These are phyloP conservation scores for Cladosporium austrohemisphaericum DNA, from an alignment of 2,329 filamentous ascomycete species.

Conservation along the genomic window DNA sequence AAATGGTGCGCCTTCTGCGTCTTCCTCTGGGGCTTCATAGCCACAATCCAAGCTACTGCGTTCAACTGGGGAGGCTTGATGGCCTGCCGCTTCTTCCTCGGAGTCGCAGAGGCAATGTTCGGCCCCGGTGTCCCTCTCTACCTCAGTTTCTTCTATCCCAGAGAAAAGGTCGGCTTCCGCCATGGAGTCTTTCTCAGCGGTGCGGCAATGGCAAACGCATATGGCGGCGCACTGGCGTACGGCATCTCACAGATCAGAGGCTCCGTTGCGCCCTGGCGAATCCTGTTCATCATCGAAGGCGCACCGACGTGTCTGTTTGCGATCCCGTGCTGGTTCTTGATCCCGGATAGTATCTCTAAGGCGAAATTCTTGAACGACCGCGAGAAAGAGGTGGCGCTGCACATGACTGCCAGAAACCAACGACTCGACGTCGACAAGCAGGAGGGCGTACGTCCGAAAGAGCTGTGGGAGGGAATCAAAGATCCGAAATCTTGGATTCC, in stretches of 20 bases:
- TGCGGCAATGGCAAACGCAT: conserved; percentile 71
- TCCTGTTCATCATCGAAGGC: conserved; percentile 61
- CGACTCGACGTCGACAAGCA: conserved; percentile 28
- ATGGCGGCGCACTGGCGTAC: conserved; percentile 65
- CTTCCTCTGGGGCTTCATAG: conserved; percentile 45
- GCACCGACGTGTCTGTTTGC: conserved; percentile 56
- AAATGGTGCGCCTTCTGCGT: conserved; percentile 43
- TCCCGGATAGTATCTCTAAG: conserved; percentile 50
- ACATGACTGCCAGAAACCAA: conserved; percentile 20
- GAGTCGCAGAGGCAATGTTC: conserved; percentile 34
- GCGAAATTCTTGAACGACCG: conserved; percentile 53
- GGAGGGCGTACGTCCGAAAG: conserved; percentile 44
- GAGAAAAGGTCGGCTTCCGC: conserved; percentile 54
- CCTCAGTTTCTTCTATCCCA: conserved; percentile 60
- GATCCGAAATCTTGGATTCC: conserved; percentile 30
- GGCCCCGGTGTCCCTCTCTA: conserved; percentile 57
- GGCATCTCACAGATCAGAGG: conserved; percentile 60
- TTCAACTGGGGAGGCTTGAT: conserved; percentile 47
- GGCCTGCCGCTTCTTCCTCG: conserved; percentile 49
- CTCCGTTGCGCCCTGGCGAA: conserved; percentile 59
- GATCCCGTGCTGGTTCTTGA: conserved; percentile 51
- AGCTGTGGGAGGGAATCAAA: conserved; percentile 47
- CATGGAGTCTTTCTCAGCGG: conserved; percentile 52
- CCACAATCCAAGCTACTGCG: conserved; percentile 45
- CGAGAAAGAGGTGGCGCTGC: conserved; percentile 56